Evolutionary conservation across 768 basidiomycete genomes (phyloP), one percentile per base, ranked within the genome.

Genomic region (Kwoniella sp.): DNA sequence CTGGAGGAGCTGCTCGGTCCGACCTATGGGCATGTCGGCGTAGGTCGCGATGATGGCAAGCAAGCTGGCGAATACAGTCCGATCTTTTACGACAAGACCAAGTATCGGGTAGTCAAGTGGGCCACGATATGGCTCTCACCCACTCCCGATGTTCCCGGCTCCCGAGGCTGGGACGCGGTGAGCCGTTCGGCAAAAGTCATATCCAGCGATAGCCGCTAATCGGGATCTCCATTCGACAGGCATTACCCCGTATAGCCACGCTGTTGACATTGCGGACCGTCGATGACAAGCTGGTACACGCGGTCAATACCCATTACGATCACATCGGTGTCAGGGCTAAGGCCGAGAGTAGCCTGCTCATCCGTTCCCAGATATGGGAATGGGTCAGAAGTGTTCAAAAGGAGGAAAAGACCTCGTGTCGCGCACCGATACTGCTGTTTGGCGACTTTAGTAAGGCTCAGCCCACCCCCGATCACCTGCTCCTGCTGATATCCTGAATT

Each of bases 41-140:
- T 83, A 0, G 84, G 83, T 0, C 75, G 84, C n/a, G 79, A 83
- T 47, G 81, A 85, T 59, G 83, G 83, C 3, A 69, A 68, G 7
- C 52, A 73, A 14, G 77, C 75, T 0, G 83, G 84, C 27, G 84
- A 85, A 66, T 84, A 81, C 66, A 78, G 78, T 59, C 82, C 83
- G 0, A 80, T 84, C 53, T 84, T 83, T 66, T 85, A 77, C 73
- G 79, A 81, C 54, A 79, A 74, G 78, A 78, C 51, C 9, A 54
- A 60, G 28, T 67, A 69, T 39, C 38, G 53, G 9, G 46, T 69
- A 40, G 39, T 68, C 6, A 36, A 51, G 0, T 55, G 53, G 46
- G 32, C 39, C 25, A 71, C 73, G 20, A 64, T 61, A 26, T 76
- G 75, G 75, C 59, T 76, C 32, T 73, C 73, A n/a, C 55, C 63